phyloP scores from a whole-genome alignment of 192 early-diverging fungal species.

The Helicostylum pulchrum region DNA sequence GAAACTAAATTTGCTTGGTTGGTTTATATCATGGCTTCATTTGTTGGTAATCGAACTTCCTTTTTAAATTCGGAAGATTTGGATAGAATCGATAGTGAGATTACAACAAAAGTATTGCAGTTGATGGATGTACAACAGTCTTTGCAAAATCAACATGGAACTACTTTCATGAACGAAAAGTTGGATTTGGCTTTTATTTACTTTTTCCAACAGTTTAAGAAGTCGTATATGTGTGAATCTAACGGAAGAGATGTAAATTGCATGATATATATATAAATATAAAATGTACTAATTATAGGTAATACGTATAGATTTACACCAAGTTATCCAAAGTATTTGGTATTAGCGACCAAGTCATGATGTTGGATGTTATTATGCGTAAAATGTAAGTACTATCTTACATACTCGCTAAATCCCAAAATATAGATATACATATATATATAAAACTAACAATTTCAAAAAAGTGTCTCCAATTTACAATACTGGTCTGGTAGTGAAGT shows the following conservation, averaged over 20 bases:
- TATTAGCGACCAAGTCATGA: conserved; percentile 56
- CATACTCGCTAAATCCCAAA: background rate
- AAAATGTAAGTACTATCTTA: conserved; percentile 47
- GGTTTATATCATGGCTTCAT: conserved; percentile 70
- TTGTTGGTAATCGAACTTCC: conserved; percentile 61
- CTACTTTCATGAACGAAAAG: conserved; percentile 52
- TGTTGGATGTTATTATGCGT: conserved; percentile 63
- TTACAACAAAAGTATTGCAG: conserved; percentile 65
- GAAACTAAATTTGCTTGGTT: conserved; percentile 80
- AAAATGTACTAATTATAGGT: background rate
- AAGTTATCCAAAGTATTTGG: conserved; percentile 64
- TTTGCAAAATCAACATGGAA: conserved; percentile 50
- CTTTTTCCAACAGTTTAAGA: conserved; percentile 74
- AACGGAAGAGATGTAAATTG: conserved; percentile 42
- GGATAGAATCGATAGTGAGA: conserved; percentile 74
- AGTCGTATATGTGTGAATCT: conserved; percentile 78
- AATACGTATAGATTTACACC: conserved; percentile 54
- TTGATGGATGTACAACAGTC: conserved; percentile 67
- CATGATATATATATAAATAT: background rate
- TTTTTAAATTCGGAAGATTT: conserved; percentile 73
- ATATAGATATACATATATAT: no score
- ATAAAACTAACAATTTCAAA: no score
- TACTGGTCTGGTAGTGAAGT: conserved; percentile 52
- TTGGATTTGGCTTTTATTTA: conserved; percentile 80
- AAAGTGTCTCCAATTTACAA: conserved; percentile 61